Conservation (phyloP, 768 basidiomycete genomes). For the Sutorius australiensis region DNA sequence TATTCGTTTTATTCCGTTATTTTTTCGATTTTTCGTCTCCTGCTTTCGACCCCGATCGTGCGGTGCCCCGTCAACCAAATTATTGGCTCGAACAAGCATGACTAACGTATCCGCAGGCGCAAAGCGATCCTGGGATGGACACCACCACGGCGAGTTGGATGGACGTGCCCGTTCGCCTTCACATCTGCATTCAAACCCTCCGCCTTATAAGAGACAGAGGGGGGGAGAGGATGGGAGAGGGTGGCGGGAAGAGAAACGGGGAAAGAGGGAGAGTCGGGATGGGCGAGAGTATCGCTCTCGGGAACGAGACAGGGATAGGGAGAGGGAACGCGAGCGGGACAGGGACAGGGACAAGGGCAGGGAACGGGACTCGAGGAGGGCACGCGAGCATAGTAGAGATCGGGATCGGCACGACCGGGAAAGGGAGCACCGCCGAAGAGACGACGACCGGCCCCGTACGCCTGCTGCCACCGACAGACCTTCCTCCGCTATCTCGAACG, state of each 20-base stretch:
- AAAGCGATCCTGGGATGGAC: slow-evolving; percentile 76
- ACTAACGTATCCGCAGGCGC: slow-evolving; percentile 82
- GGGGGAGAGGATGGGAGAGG: slow-evolving; percentile 54
- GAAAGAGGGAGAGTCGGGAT: slow-evolving; percentile 38
- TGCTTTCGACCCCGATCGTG: slow-evolving; percentile 51
- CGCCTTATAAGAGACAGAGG: slow-evolving; percentile 49
- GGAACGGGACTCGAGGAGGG: slow-evolving; percentile 36
- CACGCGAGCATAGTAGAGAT: slow-evolving; percentile 27
- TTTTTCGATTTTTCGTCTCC: slow-evolving; percentile 2
- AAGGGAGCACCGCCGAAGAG: slow-evolving; percentile 28
- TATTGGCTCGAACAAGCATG: slow-evolving; percentile 42
- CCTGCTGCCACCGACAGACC: slow-evolving; percentile 8
- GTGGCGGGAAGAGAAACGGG: slow-evolving; percentile 58
- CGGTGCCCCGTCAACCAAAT: slow-evolving; percentile 75
- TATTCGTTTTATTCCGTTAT: not conserved
- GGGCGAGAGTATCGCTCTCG: slow-evolving; percentile 33
- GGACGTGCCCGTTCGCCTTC: slow-evolving; percentile 17
- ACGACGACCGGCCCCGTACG: slow-evolving; percentile 29
- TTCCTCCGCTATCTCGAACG: slow-evolving; percentile 15
- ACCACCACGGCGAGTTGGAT: slow-evolving; percentile 35
- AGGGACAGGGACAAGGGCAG: slow-evolving; percentile 33
- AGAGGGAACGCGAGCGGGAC: slow-evolving; percentile 35
- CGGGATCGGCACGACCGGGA: slow-evolving; percentile 28
- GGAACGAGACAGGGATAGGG: slow-evolving; percentile 31
- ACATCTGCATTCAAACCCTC: slow-evolving; percentile 2